These are phyloP conservation scores for Apophysomyces sp. DNA, from an alignment of 371 early-diverging fungal species.

Conservation along the genomic window DNA sequence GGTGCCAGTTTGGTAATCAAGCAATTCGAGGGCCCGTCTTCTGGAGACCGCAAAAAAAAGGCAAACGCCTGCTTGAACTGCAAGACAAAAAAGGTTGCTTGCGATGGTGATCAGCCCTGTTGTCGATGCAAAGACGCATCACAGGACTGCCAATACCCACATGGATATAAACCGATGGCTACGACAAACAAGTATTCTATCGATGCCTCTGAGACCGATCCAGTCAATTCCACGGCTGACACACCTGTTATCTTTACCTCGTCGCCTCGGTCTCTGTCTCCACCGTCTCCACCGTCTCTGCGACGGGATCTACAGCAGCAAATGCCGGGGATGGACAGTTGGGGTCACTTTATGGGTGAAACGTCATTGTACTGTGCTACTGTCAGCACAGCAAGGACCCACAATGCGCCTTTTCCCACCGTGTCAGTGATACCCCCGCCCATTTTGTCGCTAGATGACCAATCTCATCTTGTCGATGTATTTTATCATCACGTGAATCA, in stretches of 20 bases:
- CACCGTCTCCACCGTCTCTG: background rate
- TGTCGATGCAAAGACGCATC: background rate
- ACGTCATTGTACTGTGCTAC: conserved; percentile 8
- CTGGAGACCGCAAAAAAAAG: conserved; percentile 2
- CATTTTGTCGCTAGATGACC: conserved; percentile 15
- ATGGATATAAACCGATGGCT: background rate
- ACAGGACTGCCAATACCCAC: conserved; percentile 11
- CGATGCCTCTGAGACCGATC: background rate
- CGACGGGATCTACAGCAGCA: background rate
- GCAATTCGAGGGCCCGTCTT: conserved; percentile 8
- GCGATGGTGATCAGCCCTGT: conserved; percentile 20
- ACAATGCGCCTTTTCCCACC: conserved; percentile 8
- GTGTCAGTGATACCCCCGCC: background rate
- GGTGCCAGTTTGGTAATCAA: conserved; percentile 14
- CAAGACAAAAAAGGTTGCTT: conserved; percentile 13
- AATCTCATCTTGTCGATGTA: conserved; percentile 41
- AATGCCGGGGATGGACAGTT: conserved; percentile 5
- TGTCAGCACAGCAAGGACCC: background rate
- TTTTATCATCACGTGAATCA: conserved; percentile 58
- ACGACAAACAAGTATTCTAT: background rate
- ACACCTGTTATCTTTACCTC: background rate
- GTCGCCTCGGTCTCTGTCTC: background rate
- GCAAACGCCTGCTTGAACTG: conserved; percentile 9
- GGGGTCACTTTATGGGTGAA: conserved; percentile 20
- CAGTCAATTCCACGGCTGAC: background rate